Conservation (phyloP, 2,329 filamentous ascomycete genomes). For the Stagonosporopsis tanaceti region DNA sequence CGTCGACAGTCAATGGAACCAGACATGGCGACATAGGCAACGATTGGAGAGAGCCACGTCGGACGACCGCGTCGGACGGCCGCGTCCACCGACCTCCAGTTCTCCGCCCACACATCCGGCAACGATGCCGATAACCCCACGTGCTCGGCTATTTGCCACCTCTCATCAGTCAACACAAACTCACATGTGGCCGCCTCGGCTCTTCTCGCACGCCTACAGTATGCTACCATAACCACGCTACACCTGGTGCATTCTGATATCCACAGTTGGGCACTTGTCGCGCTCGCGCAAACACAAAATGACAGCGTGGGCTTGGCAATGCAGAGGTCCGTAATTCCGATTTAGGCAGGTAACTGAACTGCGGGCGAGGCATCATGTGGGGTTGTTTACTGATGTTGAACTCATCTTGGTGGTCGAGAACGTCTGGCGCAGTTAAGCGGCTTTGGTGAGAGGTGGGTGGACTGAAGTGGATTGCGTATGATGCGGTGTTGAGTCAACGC, state of each 20-base stretch:
- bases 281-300: constrained; percentile 7
- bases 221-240: neutral
- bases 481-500: neutral
- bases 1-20: neutral
- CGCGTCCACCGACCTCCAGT: constrained; percentile 3
- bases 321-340: neutral
- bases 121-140: constrained; percentile 3
- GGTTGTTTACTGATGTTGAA: constrained; percentile 7
- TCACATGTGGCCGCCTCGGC: constrained; percentile 14
- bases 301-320: neutral
- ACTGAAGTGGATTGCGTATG: neutral
- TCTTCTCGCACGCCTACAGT: neutral
- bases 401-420: constrained; percentile 8
- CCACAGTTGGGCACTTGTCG: constrained; percentile 11
- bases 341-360: constrained; percentile 5
- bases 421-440: neutral
- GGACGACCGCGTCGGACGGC: constrained; percentile 1
- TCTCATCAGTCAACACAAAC: constrained; percentile 6
- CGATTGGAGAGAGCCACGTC: neutral
- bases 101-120: constrained; percentile 7
- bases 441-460: neutral
- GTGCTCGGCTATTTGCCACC: constrained; percentile 4
- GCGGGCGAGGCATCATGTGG: neutral
- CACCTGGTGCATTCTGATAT: neutral
- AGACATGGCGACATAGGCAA: neutral